Conservation (phyloP, 2,329 filamentous ascomycete genomes). For the Talaromyces sp. region DNA sequence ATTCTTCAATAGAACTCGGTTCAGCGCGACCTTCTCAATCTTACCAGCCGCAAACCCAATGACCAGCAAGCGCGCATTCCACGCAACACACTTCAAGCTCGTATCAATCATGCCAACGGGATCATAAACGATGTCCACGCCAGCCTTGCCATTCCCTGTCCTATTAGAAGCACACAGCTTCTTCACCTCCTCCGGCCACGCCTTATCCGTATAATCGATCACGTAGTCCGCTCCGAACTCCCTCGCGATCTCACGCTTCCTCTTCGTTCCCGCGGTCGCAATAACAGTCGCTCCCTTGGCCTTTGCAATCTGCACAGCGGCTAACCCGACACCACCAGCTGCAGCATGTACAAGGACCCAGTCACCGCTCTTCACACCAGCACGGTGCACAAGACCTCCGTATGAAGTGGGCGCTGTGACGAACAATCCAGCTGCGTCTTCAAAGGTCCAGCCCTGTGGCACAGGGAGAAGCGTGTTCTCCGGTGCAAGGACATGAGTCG, state of each 20-base stretch:
- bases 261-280: conserved; percentile 79
- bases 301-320: conserved; percentile 92
- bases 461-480: conserved; percentile 73
- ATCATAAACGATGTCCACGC: conserved; percentile 94
- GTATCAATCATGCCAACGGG: conserved; percentile 87
- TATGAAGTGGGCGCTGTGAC: conserved; percentile 92
- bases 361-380: conserved; percentile 76
- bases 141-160: conserved; percentile 66
- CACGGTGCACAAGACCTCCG: conserved; percentile 76
- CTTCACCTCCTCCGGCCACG: conserved; percentile 71
- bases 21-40: conserved; percentile 91
- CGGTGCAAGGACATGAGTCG: conserved; percentile 68
- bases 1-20: conserved; percentile 91
- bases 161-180: conserved; percentile 57
- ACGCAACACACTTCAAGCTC: conserved; percentile 87
- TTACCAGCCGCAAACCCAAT: conserved; percentile 84
- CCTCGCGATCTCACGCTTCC: conserved; percentile 78
- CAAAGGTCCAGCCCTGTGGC: conserved; percentile 78
- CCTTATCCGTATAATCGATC: conserved; percentile 75
- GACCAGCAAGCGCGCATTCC: conserved; percentile 86
- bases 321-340: conserved; percentile 86
- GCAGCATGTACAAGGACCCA: conserved; percentile 89
- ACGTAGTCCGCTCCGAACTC: conserved; percentile 83
- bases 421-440: conserved; percentile 84
- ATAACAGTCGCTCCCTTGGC: conserved; percentile 90